phyloP scores from a whole-genome alignment of 257 asterid genomes.

The Primulina eburnea region DNA sequence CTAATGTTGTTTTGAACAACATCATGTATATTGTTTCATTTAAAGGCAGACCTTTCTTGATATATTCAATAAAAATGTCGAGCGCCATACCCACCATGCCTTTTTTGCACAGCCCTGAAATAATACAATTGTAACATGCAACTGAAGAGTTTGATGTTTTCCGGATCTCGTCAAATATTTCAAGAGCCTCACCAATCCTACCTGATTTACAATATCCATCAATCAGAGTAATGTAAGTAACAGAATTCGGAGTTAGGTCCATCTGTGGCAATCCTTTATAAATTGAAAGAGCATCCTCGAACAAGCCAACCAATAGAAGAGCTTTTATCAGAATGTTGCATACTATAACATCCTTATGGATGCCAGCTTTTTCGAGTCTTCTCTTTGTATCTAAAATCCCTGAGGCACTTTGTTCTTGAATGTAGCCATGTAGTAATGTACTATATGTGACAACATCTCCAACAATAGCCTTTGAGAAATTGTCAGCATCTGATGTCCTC shows the following conservation, averaged over 20 bases:
- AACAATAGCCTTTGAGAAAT: slow-evolving; percentile 49
- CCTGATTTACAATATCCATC: slow-evolving; percentile 71
- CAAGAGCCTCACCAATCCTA: slow-evolving; percentile 65
- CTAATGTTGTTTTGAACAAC: slow-evolving; percentile 41
- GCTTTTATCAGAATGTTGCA: slow-evolving; percentile 75
- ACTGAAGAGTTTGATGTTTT: slow-evolving; percentile 45
- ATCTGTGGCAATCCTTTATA: slow-evolving; percentile 47
- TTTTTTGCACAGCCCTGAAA: slow-evolving; percentile 54
- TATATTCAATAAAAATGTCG: slow-evolving; percentile 51
- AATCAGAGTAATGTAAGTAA: slow-evolving; percentile 58
- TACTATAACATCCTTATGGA: slow-evolving; percentile 55
- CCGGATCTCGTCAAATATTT: slow-evolving; percentile 54
- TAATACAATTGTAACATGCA: slow-evolving; percentile 51
- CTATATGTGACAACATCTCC: slow-evolving; percentile 69
- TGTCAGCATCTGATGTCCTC: slow-evolving; percentile 67
- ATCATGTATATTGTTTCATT: slow-evolving; percentile 37
- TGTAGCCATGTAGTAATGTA: slow-evolving; percentile 67
- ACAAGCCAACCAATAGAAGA: slow-evolving; percentile 65
- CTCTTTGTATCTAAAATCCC: slow-evolving; percentile 56
- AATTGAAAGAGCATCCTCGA: slow-evolving; percentile 62
- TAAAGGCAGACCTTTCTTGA: slow-evolving; percentile 40
- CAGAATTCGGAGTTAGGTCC: slow-evolving; percentile 47
- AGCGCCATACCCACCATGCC: slow-evolving; percentile 57
- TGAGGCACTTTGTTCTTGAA: slow-evolving; percentile 46
- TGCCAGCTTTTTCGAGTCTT: slow-evolving; percentile 53